Percentiles rank a stretch among this genome's conserved stretches.
These are phyloP conservation scores for Neospermospora avenae DNA, from an alignment of 2,329 filamentous ascomycete species.

Conservation along the genomic window DNA sequence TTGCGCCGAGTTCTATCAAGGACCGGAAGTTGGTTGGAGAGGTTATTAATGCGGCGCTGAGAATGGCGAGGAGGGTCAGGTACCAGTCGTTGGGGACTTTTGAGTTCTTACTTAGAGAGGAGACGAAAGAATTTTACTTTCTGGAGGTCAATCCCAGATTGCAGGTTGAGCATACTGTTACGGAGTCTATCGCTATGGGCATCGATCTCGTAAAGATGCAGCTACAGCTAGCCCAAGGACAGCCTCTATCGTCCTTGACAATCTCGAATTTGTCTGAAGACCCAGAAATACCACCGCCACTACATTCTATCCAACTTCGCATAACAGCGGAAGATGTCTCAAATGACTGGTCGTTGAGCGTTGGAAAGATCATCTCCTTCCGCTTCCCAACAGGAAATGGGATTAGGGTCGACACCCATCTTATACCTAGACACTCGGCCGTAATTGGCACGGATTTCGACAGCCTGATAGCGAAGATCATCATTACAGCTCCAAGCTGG, in stretches of 20 bases:
- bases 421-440: slow-evolving; percentile 37
- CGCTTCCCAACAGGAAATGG: slow-evolving; percentile 55
- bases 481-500: slow-evolving; percentile 48
- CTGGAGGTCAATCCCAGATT: slow-evolving; percentile 33
- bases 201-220: slow-evolving; percentile 36
- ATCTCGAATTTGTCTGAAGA: slow-evolving; percentile 33
- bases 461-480: slow-evolving; percentile 45
- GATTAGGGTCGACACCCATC: slow-evolving; percentile 43
- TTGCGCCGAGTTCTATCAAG: slow-evolving; percentile 63
- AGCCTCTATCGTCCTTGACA: slow-evolving; percentile 33
- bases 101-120: slow-evolving; percentile 57
- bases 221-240: slow-evolving; percentile 37
- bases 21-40: slow-evolving; percentile 39
- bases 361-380: slow-evolving; percentile 55
- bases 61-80: slow-evolving; percentile 48
- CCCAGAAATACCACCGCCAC: slow-evolving; percentile 32
- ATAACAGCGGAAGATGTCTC: slow-evolving; percentile 43
- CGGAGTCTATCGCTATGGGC: slow-evolving; percentile 38
- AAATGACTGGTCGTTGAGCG: slow-evolving; percentile 51
- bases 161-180: slow-evolving; percentile 35
- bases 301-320: slow-evolving; percentile 43
- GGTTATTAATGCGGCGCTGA: slow-evolving; percentile 46
- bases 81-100: slow-evolving; percentile 62
- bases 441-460: slow-evolving; percentile 47
- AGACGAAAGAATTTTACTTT: slow-evolving; percentile 41